phyloP scores from a whole-genome alignment of 106 monocot genomes.

The Posidonia australis region DNA sequence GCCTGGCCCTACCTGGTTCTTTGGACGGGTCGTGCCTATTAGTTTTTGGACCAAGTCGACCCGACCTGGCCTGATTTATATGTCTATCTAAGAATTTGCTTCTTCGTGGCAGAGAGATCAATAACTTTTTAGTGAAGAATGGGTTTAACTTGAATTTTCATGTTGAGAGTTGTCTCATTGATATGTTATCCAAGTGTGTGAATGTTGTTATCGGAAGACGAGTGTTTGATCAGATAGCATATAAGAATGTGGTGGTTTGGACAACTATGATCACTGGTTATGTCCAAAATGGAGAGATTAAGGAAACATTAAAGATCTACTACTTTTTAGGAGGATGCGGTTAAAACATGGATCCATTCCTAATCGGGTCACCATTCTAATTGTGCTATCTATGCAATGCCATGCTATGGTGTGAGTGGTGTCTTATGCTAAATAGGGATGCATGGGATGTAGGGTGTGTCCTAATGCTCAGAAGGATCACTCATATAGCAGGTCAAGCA shows the following conservation, averaged over 20 bases:
- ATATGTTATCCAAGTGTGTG: slow-evolving; percentile 38
- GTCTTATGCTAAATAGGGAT: too few species aligned
- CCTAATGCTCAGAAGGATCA: too few species aligned
- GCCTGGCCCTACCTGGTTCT: too few species aligned
- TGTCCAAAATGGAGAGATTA: slow-evolving; percentile 36
- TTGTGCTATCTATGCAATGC: slow-evolving; percentile 44
- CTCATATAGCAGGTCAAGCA: too few species aligned
- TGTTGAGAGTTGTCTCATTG: too few species aligned
- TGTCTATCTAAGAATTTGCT: too few species aligned
- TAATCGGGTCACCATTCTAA: slow-evolving; percentile 47
- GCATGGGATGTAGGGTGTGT: too few species aligned
- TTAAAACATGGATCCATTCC: slow-evolving; percentile 21
- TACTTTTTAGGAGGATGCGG: slow-evolving; percentile 45
- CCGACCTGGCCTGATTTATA: too few species aligned
- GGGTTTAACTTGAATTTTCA: slow-evolving; percentile 36
- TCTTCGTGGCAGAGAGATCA: slow-evolving; percentile 54
- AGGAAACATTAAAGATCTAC: slow-evolving; percentile 42
- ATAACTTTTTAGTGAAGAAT: slow-evolving; percentile 39
- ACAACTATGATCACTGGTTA: slow-evolving; percentile 58
- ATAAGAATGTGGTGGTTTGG: slow-evolving; percentile 57
- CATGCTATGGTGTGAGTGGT: too few species aligned
- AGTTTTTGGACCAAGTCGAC: too few species aligned
- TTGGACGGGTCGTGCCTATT: too few species aligned
- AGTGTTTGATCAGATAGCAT: slow-evolving; percentile 38
- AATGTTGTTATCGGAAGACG: slow-evolving; percentile 27